These are phyloP conservation scores for Hippophae tibetana DNA, from an alignment of 306 rosid species.

Conservation along the genomic window DNA sequence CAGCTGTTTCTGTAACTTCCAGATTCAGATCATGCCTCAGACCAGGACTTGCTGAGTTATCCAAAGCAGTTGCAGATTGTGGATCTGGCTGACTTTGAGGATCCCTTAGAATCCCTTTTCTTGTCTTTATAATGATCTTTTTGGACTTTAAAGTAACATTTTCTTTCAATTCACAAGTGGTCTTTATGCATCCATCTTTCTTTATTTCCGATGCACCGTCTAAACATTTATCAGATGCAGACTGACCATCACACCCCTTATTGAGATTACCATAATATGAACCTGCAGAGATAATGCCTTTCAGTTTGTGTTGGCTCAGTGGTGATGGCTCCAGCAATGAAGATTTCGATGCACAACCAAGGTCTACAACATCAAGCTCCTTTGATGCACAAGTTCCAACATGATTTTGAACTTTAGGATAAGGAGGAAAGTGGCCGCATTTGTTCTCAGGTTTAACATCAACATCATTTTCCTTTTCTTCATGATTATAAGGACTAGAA, in stretches of 20 bases:
- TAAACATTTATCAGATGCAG: constrained; percentile 23
- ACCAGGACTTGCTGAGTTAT: constrained; percentile 24
- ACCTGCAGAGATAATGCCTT: constrained; percentile 20
- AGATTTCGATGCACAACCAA: constrained; percentile 22
- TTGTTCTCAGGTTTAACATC: constrained; percentile 21
- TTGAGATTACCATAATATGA: constrained; percentile 22
- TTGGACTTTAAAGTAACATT: constrained; percentile 40
- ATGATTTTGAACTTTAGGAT: constrained; percentile 5
- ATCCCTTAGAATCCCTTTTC: constrained; percentile 29
- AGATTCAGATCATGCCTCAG: constrained; percentile 18
- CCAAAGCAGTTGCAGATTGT: constrained; percentile 27
- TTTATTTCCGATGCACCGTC: constrained; percentile 24
- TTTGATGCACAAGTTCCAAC: constrained; percentile 17
- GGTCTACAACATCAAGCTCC: constrained; percentile 14
- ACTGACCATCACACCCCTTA: constrained; percentile 18
- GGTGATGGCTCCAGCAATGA: constrained; percentile 22
- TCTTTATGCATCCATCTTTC: constrained; percentile 24
- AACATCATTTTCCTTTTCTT: constrained; percentile 19
- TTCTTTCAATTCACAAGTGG: constrained; percentile 30
- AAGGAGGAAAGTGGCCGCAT: constrained; percentile 14
- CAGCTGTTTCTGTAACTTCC: constrained; percentile 27
- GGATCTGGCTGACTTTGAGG: constrained; percentile 28
- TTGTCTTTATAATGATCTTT: constrained; percentile 39
- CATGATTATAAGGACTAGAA: constrained; percentile 22
- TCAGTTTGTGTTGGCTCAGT: constrained; percentile 19